A percentile compares a stretch with the other conserved stretches of the same genome.
These are phyloP conservation scores for Fraxinus excelsior DNA, from an alignment of 257 asterid species.

Conservation along the genomic window DNA sequence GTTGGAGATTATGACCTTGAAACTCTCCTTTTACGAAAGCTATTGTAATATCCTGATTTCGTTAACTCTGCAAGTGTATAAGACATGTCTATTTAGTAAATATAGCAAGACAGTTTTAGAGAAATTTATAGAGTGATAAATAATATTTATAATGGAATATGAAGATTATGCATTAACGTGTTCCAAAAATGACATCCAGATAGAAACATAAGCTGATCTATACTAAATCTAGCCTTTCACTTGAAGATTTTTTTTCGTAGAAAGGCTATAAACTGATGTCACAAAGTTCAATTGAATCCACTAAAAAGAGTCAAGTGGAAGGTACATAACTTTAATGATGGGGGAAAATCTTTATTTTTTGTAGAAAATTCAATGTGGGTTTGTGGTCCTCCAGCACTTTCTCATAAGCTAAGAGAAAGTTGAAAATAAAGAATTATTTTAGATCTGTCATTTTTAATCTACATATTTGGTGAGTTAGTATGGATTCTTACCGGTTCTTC, in stretches of 20 bases:
- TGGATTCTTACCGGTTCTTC: neutral
- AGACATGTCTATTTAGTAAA: too few relatives aligned
- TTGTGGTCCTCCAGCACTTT: neutral
- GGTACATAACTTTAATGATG: neutral
- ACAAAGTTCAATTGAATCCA: neutral
- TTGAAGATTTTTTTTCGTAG: neutral
- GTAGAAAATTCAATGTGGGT: neutral
- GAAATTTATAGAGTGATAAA: neutral
- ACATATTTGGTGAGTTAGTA: neutral
- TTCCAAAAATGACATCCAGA: too few relatives aligned
- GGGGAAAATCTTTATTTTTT: neutral
- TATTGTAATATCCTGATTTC: too few relatives aligned
- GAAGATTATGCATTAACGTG: too few relatives aligned
- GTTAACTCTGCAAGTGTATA: too few relatives aligned
- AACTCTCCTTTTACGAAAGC: too few relatives aligned
- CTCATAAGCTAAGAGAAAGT: neutral
- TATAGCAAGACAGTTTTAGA: too few relatives aligned
- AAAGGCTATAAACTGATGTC: neutral
- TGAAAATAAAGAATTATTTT: neutral
- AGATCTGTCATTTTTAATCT: neutral
- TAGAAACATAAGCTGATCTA: too few relatives aligned
- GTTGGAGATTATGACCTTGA: too few relatives aligned
- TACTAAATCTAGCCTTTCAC: neutral
- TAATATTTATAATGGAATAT: too few relatives aligned
- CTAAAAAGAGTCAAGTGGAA: neutral